Evolutionary conservation across 768 basidiomycete species (phyloP).

Genomic region (Tulasnella sp.): DNA sequence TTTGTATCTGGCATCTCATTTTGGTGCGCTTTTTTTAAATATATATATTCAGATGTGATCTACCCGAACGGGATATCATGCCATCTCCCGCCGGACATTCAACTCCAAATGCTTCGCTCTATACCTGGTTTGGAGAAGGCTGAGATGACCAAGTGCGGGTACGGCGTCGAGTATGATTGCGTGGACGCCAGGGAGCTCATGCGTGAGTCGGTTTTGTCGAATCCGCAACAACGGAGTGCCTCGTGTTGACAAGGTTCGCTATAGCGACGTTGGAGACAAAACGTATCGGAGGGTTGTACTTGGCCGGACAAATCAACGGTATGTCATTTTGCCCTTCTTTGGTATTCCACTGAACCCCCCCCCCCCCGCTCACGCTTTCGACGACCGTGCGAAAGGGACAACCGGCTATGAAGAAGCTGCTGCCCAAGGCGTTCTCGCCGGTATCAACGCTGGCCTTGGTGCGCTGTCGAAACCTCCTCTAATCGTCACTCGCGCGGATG

Average conservation of each 20-base stretch:
- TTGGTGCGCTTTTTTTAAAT: not conserved
- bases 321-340: not conserved
- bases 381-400: slow-evolving; percentile 39
- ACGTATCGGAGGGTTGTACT: slow-evolving; percentile 73
- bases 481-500: slow-evolving; percentile 68
- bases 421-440: slow-evolving; percentile 79
- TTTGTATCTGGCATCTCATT: not conserved
- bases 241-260: not conserved
- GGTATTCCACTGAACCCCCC: not conserved
- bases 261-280: slow-evolving; percentile 78
- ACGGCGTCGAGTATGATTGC: slow-evolving; percentile 89
- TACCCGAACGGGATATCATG: slow-evolving; percentile 88
- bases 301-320: slow-evolving; percentile 88
- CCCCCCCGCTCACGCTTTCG: not conserved
- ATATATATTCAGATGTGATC: slow-evolving; percentile 47
- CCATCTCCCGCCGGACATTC: slow-evolving; percentile 76
- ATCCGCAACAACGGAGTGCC: not conserved
- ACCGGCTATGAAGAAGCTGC: slow-evolving; percentile 94
- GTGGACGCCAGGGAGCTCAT: slow-evolving; percentile 74
- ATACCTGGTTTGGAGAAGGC: slow-evolving; percentile 78
- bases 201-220: slow-evolving; percentile 29
- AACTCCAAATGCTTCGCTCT: slow-evolving; percentile 72
- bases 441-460: slow-evolving; percentile 73
- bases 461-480: slow-evolving; percentile 47
- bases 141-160: slow-evolving; percentile 72